Base-by-base conservation (phyloP, 768 basidiomycete species). In the Russula sp. region DNA sequence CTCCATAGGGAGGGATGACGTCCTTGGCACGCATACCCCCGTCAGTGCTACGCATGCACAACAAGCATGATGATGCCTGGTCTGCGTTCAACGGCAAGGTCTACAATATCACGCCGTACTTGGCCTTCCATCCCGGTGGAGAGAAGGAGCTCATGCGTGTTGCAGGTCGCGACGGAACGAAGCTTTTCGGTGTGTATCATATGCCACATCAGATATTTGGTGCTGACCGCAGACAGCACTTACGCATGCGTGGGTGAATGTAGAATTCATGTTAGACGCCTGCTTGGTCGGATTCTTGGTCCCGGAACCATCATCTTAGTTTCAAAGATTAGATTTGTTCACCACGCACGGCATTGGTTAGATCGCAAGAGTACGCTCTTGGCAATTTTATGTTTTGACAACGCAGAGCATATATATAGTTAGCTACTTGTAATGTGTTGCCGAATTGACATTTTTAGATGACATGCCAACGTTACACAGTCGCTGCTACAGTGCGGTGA, bases 211-310 rank as follows among this genome's bases (percentile, higher is more conserved):
- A n/a, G 31, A 37, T 7, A 32, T 35, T 16, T 6, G 10, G 10
- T 49, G 42, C 53, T 39, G 11, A 61, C 35, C n/a, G 27, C 39
- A 52, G 47, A 31, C 66, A 98, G 96, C 89, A 51, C 75, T 83
- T 27, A 98, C 95, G 0, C 96, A 99, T 73, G 91, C 88, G 4
- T 99, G 96, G 96, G 94, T 99, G 37, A 98, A 93, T 68, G 84
- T 82, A n/a, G 96, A 99, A 55, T 88, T 88, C 69, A 97, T 98
- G 92, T 79, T 99, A 22, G 95, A 98, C 71, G 81, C 85, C 39
- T 98, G 93, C 73, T 78, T 97, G 51, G 89, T 99, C 42, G 96
- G 96, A 16, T 91, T 97, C 70, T 76, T 99, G 45, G 85, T 94
- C 13, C 74, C 87, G 1, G 91, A 93, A 68, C 82, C 84, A 34